These are phyloP conservation scores for Rhizopogon hawkerae DNA, from an alignment of 1,284 basidiomycete genomes.

Conservation along the genomic window DNA sequence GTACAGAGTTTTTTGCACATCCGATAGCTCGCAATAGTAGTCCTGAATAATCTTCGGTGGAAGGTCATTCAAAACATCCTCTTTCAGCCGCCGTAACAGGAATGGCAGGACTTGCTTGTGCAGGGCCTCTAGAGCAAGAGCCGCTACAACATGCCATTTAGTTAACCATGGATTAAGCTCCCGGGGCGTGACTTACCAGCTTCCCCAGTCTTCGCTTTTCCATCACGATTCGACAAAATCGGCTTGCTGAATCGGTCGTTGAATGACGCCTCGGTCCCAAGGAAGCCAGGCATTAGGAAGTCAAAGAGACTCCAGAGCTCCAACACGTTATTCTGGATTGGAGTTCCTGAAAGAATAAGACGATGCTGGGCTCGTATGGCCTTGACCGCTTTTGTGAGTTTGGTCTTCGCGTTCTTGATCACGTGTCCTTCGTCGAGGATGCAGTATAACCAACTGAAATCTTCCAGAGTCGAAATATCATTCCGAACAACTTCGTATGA, in stretches of 20 bases:
- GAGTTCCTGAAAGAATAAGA: constrained; percentile 92
- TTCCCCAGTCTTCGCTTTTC: constrained; percentile 92
- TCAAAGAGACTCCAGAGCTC: constrained; percentile 99
- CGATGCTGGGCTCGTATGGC: constrained; percentile 86
- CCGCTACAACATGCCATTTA: constrained; percentile 42
- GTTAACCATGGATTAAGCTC: constrained; percentile 5
- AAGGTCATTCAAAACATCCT: constrained; percentile 93
- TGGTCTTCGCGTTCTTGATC: constrained; percentile 98
- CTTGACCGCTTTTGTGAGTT: constrained; percentile 95
- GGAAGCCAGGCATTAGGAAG: constrained; percentile 98
- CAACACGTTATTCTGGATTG: constrained; percentile 98
- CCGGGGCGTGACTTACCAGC: constrained; percentile 52
- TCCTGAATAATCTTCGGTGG: constrained; percentile 99
- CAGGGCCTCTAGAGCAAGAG: constrained; percentile 88
- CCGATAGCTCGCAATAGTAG: constrained; percentile 96
- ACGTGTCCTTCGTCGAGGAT: constrained; percentile 98
- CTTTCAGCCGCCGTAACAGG: constrained; percentile 91
- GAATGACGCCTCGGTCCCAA: constrained; percentile 92
- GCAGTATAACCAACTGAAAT: constrained; percentile 89
- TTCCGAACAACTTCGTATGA: constrained; percentile 98
- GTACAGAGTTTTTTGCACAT: constrained; percentile 88
- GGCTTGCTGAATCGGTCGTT: constrained; percentile 96
- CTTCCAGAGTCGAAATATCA: constrained; percentile 75
- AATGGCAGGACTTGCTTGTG: constrained; percentile 99
- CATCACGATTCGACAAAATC: constrained; percentile 91